Percentiles rank a stretch among this genome's conserved stretches.
Evolutionary conservation across 1,284 basidiomycete species (phyloP).

Genomic region (Ganoderma leucocontextum): DNA sequence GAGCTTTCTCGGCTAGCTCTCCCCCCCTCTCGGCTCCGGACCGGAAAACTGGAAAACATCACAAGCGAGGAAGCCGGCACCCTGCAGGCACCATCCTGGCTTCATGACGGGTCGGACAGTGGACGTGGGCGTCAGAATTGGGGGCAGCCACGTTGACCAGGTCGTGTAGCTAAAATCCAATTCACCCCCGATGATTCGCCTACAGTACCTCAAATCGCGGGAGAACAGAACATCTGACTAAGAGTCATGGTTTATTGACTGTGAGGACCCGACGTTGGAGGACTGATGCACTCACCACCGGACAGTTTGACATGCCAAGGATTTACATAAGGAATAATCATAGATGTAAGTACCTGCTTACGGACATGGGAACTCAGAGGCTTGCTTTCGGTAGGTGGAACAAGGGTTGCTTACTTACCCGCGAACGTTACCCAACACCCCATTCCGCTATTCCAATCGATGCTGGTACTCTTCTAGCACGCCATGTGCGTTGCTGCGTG

Average conservation of each 20-base stretch:
- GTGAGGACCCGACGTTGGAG: neutral
- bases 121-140: constrained; percentile 2
- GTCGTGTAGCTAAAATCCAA: neutral
- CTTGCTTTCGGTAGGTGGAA: neutral
- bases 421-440: neutral
- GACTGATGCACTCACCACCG: neutral
- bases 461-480: neutral
- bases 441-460: neutral
- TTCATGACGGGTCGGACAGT: neutral
- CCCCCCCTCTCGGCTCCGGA: neutral
- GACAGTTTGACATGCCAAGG: neutral
- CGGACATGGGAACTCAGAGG: neutral
- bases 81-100: neutral
- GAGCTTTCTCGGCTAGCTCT: neutral
- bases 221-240: neutral
- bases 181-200: neutral
- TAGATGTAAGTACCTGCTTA: neutral
- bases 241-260: neutral
- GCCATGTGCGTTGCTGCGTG: neutral
- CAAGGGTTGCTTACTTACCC: neutral
- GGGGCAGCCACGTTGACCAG: constrained; percentile 17
- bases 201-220: neutral
- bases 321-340: neutral
- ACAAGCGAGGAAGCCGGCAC: neutral
- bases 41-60: neutral